Conservation (phyloP, 2,329 filamentous ascomycete genomes). For the Emericellopsis cladophorae region DNA sequence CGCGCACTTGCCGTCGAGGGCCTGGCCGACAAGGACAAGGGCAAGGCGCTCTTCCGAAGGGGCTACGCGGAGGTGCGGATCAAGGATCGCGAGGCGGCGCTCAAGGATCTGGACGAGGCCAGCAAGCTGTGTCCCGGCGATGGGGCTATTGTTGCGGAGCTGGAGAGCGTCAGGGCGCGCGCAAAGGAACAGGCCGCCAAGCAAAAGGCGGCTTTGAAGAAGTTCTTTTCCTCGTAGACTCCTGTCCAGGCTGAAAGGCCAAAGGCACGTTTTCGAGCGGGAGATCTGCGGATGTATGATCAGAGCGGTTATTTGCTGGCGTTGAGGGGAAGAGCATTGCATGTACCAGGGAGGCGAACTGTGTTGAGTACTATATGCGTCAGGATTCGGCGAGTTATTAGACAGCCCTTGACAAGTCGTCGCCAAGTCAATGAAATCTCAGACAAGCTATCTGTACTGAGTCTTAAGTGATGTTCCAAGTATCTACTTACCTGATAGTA, state of each 20-base stretch:
- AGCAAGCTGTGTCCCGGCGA: conserved; percentile 65
- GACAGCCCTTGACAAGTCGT: too few relatives aligned
- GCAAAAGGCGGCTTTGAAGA: conserved; percentile 87
- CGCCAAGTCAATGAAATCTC: too few relatives aligned
- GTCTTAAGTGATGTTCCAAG: too few relatives aligned
- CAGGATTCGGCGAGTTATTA: too few relatives aligned
- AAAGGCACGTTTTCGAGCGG: not conserved
- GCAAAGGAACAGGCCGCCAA: conserved; percentile 63
- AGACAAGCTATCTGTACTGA: too few relatives aligned
- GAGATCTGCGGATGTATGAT: too few relatives aligned
- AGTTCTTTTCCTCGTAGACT: conserved; percentile 58
- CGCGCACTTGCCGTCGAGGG: conserved; percentile 58
- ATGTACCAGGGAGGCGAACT: too few relatives aligned
- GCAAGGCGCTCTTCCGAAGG: conserved; percentile 79
- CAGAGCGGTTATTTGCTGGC: too few relatives aligned
- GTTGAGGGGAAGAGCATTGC: too few relatives aligned
- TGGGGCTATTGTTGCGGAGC: conserved; percentile 60
- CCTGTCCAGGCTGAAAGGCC: not conserved
- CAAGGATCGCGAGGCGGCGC: conserved; percentile 75
- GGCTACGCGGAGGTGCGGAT: conserved; percentile 61
- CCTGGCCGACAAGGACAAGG: conserved; percentile 64
- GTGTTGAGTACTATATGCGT: too few relatives aligned
- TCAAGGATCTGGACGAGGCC: conserved; percentile 65
- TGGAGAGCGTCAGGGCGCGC: conserved; percentile 65
- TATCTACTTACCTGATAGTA: too few relatives aligned